Evolutionary conservation across 495 filamentous ascomycete species (phyloP), one percentile per base, ranked within the genome.

Genomic region (Sordaria brevicollis): DNA sequence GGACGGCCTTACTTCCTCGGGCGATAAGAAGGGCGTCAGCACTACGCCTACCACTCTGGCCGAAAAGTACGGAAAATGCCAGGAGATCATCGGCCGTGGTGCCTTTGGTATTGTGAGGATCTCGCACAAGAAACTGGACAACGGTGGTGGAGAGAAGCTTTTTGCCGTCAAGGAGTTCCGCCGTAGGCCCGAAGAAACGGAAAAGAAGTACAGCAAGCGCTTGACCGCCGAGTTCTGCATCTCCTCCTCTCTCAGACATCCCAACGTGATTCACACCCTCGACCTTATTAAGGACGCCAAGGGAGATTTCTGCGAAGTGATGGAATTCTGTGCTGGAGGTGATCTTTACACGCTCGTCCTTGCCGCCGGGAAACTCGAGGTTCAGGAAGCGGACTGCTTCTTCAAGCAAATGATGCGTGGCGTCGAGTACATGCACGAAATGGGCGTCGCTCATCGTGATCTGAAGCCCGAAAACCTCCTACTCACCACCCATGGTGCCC

Each of bases 401-500:
- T 99, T 99, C 86, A 97, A 98, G 83, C 95, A 99, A 80, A 87
- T 99, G 74, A 98, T 99, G 96, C 93, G 96, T 66, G 95, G 96
- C 35, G 96, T 99, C 54, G 94, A 98, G 79, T 99, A 99, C 79
- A 93, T 99, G 88, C 95, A 99, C 80, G 95, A 98, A 76, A 99
- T 99, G 95, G 95, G 95, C 29, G 95, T 99, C 39, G 94, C 95
- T 9, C 95, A 99, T 79, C 92, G 95, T 72, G 95, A 99, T 76
- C 81, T 99, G 35, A 99, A 99, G 81, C 95, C 95, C 33, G 95
- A 99, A 80, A 99, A 99, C 74, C 86, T 99, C 19, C 88, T 99
- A 0, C 84, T 99, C 34, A 99, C 96, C 21, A 94, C 91, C 3
- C 92, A 92, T 73, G 95, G 95, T 67, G 90, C 90, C n/a, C 86